A percentile compares a stretch with the other conserved stretches of the same genome.
These are phyloP conservation scores for Cordyceps javanica DNA, from an alignment of 2,329 filamentous ascomycete genomes.

Conservation along the genomic window DNA sequence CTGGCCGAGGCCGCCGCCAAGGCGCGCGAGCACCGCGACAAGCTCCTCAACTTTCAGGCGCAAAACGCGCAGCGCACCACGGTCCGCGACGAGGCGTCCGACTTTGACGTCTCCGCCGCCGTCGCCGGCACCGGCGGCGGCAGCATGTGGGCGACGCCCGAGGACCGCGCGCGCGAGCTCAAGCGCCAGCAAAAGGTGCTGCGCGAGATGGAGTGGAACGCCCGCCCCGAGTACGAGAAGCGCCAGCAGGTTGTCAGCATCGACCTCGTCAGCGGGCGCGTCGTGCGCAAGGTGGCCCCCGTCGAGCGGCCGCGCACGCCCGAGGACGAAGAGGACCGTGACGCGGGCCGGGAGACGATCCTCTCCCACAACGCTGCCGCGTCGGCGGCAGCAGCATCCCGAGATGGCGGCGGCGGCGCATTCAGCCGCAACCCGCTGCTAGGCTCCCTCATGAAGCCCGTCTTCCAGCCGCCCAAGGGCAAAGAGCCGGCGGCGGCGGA, in stretches of 20 bases:
- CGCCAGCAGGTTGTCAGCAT: slow-evolving; percentile 77
- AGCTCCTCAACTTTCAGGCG: slow-evolving; percentile 72
- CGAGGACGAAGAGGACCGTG: slow-evolving; percentile 29
- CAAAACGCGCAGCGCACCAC: slow-evolving; percentile 80
- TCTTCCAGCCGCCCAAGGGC: slow-evolving; percentile 44
- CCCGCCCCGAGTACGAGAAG: slow-evolving; percentile 83
- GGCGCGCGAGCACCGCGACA: slow-evolving; percentile 74
- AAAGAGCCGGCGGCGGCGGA: slow-evolving; percentile 31
- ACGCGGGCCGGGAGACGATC: slow-evolving; percentile 19
- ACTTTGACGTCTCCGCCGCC: slow-evolving; percentile 48
- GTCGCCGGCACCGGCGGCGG: slow-evolving; percentile 39
- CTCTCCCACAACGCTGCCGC: slow-evolving; percentile 16
- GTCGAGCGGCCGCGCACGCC: slow-evolving; percentile 53
- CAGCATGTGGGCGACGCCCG: slow-evolving; percentile 74
- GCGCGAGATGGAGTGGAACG: slow-evolving; percentile 81
- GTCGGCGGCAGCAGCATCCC: slow-evolving; percentile 29
- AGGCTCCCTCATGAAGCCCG: slow-evolving; percentile 58
- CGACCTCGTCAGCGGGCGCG: slow-evolving; percentile 70
- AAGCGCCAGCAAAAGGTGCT: slow-evolving; percentile 81
- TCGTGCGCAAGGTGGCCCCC: slow-evolving; percentile 66
- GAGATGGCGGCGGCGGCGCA: slow-evolving; percentile 41
- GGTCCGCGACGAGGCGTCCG: slow-evolving; percentile 75
- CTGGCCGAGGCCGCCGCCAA: slow-evolving; percentile 56
- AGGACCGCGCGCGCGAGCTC: slow-evolving; percentile 74
- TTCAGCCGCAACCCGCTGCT: slow-evolving; percentile 66